These are phyloP conservation scores for Vitis amurensis DNA, from an alignment of 164 flowering plant genomes.

Conservation along the genomic window DNA sequence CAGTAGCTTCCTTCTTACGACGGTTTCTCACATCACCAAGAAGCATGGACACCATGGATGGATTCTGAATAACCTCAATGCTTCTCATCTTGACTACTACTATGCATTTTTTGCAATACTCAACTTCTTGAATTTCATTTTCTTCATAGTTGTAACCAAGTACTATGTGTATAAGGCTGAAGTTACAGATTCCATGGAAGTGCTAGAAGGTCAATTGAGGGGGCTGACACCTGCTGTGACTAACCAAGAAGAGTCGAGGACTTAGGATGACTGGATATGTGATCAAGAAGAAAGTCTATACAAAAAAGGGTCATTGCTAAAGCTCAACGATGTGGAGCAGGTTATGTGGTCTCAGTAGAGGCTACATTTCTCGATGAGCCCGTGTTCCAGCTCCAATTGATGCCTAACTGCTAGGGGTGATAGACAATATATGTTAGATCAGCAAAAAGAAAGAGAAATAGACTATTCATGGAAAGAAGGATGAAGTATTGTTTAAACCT, in stretches of 20 bases:
- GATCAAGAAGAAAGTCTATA: too few relatives aligned
- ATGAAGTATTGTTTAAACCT: too few relatives aligned
- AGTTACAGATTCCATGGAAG: constrained; percentile 53
- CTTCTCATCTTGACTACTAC: constrained; percentile 65
- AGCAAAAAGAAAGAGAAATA: too few relatives aligned
- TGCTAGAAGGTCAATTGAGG: constrained; percentile 40
- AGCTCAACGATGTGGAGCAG: too few relatives aligned
- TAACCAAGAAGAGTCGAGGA: constrained; percentile 4
- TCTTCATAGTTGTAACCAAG: constrained; percentile 45
- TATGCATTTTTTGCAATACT: constrained; percentile 55
- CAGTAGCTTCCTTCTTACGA: constrained; percentile 61
- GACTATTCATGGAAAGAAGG: too few relatives aligned
- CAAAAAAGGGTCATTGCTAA: too few relatives aligned
- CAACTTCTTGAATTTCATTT: constrained; percentile 45
- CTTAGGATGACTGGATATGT: background rate
- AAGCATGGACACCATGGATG: constrained; percentile 51
- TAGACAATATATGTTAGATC: too few relatives aligned
- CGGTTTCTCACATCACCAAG: constrained; percentile 47
- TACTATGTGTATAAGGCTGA: constrained; percentile 65
- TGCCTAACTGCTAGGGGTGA: too few relatives aligned
- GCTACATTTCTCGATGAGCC: too few relatives aligned
- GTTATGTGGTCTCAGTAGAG: too few relatives aligned
- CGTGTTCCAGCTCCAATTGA: too few relatives aligned
- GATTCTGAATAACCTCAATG: constrained; percentile 65
- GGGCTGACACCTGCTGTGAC: constrained; percentile 5